Evolutionary conservation across 2,329 filamentous ascomycete genomes (phyloP).

Genomic region (Chaetomium globosum): DNA sequence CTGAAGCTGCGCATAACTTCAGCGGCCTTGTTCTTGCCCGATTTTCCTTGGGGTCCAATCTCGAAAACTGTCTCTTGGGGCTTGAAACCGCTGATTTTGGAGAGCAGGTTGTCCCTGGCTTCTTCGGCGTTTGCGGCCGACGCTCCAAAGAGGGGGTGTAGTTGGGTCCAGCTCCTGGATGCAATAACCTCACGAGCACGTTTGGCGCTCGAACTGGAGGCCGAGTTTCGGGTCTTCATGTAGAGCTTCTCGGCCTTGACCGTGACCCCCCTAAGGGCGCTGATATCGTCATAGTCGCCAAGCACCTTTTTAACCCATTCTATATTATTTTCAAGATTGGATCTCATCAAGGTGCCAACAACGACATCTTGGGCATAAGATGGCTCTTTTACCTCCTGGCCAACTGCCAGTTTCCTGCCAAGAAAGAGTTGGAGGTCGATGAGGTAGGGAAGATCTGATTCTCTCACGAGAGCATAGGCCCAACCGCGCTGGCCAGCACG

Average conservation of each 20-base stretch:
- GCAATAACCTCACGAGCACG: constrained; percentile 76
- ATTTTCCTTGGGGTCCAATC: constrained; percentile 69
- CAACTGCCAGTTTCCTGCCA: constrained; percentile 77
- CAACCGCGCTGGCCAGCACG: constrained; percentile 90
- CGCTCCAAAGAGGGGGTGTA: constrained; percentile 80
- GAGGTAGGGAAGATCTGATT: constrained; percentile 87
- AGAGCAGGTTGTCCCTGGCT: constrained; percentile 82
- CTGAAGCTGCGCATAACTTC: constrained; percentile 75
- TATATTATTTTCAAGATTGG: constrained; percentile 71
- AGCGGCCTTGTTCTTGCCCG: constrained; percentile 63
- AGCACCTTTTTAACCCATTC: constrained; percentile 85
- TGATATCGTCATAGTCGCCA: constrained; percentile 73
- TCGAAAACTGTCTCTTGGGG: constrained; percentile 97
- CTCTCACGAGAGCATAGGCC: constrained; percentile 90
- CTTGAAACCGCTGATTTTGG: constrained; percentile 82
- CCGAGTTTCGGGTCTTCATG: constrained; percentile 83
- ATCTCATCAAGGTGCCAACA: constrained; percentile 73
- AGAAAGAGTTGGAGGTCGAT: constrained; percentile 94
- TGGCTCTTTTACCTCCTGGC: constrained; percentile 62
- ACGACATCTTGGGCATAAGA: constrained; percentile 84
- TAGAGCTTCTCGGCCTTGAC: constrained; percentile 92
- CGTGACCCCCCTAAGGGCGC: constrained; percentile 70
- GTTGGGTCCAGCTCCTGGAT: constrained; percentile 69
- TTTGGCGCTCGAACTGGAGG: constrained; percentile 87
- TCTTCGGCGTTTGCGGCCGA: constrained; percentile 67